Evolutionary conservation across 345 rosid genomes (phyloP).

Genomic region (Trapa incisa): DNA sequence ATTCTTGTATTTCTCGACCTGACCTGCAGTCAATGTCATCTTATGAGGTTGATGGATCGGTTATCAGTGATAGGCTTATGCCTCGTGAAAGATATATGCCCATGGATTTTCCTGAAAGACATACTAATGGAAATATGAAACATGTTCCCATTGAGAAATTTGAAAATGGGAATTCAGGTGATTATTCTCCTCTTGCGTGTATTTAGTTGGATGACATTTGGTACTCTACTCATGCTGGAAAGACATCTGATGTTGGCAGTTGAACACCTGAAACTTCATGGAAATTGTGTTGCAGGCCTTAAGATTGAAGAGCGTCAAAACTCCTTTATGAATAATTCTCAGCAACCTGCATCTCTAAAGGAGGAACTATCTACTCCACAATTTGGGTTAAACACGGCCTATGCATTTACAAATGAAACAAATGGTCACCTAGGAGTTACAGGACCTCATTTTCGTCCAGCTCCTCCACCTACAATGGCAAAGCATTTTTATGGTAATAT

Average conservation of each 20-base stretch:
- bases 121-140: constrained; percentile 46
- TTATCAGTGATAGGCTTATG: constrained; percentile 33
- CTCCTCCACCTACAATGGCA: constrained; percentile 24
- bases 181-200: constrained; percentile 6
- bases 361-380: constrained; percentile 47
- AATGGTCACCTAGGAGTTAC: constrained; percentile 43
- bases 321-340: constrained; percentile 34
- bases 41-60: constrained; percentile 38
- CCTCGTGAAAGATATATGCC: constrained; percentile 26
- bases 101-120: constrained; percentile 40
- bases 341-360: constrained; percentile 27
- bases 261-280: constrained; percentile 8
- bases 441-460: constrained; percentile 26
- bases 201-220: not conserved
- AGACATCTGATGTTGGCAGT: constrained; percentile 1
- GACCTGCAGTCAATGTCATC: constrained; percentile 34
- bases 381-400: constrained; percentile 29
- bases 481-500: constrained; percentile 37
- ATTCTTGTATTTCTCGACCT: constrained; percentile 45
- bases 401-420: constrained; percentile 33
- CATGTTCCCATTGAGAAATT: constrained; percentile 23
- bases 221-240: not conserved
- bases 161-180: constrained; percentile 61
- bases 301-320: constrained; percentile 31
- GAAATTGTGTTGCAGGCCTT: constrained; percentile 29